Evolutionary conservation across 1,284 basidiomycete genomes (phyloP).

Genomic region (Xerocomus amazonicus): DNA sequence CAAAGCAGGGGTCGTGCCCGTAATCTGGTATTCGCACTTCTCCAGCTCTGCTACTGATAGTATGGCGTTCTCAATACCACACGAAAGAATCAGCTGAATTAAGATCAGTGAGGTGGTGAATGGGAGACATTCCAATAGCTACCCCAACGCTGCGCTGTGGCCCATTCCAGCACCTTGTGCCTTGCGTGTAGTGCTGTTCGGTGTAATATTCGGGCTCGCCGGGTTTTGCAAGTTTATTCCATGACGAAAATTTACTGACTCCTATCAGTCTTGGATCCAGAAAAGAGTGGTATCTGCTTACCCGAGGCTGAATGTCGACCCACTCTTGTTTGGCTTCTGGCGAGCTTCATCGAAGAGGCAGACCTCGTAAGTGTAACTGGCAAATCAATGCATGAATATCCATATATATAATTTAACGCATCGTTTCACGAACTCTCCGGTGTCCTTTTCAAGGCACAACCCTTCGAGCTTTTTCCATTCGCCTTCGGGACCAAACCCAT

Average conservation of each 20-base stretch:
- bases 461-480: conserved; percentile 96
- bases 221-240: conserved; percentile 60
- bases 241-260: conserved; percentile 68
- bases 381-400: conserved; percentile 6
- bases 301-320: conserved; percentile 82
- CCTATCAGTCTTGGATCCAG: conserved; percentile 1
- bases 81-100: conserved; percentile 71
- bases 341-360: conserved; percentile 88
- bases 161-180: conserved; percentile 96
- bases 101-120: conserved; percentile 4
- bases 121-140: conserved; percentile 20
- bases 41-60: conserved; percentile 85
- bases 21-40: conserved; percentile 95
- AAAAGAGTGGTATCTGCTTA: conserved; percentile 29
- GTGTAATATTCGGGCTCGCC: conserved; percentile 75
- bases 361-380: conserved; percentile 93
- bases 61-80: conserved; percentile 86
- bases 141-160: conserved; percentile 82
- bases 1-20: conserved; percentile 84
- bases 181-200: conserved; percentile 79
- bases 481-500: conserved; percentile 76
- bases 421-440: conserved; percentile 73
- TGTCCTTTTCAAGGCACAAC: conserved; percentile 76
- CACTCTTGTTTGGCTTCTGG: conserved; percentile 87
- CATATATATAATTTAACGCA: background rate